Conservation (phyloP, 2,329 filamentous ascomycete genomes). For the Sclerotinia nivalis region DNA sequence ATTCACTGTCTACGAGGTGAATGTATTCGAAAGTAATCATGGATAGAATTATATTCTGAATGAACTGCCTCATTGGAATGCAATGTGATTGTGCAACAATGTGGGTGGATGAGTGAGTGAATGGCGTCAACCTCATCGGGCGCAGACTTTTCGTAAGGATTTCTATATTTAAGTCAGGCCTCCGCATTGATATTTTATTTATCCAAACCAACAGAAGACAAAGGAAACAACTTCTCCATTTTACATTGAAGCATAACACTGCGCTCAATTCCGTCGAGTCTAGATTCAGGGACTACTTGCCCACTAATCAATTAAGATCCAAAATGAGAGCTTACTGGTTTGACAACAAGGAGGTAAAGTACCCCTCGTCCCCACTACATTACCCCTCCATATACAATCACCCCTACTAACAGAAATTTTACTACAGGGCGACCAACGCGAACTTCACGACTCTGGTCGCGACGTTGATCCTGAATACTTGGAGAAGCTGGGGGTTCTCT, state of each 20-base stretch:
- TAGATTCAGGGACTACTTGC: background rate
- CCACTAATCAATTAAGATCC: background rate
- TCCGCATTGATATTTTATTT: slow-evolving; percentile 4
- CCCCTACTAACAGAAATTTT: slow-evolving; percentile 24
- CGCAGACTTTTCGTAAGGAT: background rate
- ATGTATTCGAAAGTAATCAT: background rate
- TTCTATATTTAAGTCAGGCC: background rate
- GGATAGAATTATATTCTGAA: background rate
- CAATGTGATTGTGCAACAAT: background rate
- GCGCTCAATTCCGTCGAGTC: background rate
- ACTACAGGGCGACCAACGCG: slow-evolving; percentile 83
- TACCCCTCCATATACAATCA: slow-evolving; percentile 20
- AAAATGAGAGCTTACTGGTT: slow-evolving; percentile 72
- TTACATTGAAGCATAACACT: background rate
- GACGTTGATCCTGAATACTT: slow-evolving; percentile 66
- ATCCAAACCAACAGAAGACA: slow-evolving; percentile 1
- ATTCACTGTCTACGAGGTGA: background rate
- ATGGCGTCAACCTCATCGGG: slow-evolving; percentile 16
- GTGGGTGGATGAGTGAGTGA: background rate
- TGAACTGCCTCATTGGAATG: background rate
- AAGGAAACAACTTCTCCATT: background rate
- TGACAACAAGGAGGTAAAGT: slow-evolving; percentile 62
- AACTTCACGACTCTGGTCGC: slow-evolving; percentile 82
- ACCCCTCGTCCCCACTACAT: slow-evolving; percentile 18
- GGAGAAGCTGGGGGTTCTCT: slow-evolving; percentile 73